phyloP scores from a whole-genome alignment of 2,329 filamentous ascomycete species.

The Elsinoe fawcettii region DNA sequence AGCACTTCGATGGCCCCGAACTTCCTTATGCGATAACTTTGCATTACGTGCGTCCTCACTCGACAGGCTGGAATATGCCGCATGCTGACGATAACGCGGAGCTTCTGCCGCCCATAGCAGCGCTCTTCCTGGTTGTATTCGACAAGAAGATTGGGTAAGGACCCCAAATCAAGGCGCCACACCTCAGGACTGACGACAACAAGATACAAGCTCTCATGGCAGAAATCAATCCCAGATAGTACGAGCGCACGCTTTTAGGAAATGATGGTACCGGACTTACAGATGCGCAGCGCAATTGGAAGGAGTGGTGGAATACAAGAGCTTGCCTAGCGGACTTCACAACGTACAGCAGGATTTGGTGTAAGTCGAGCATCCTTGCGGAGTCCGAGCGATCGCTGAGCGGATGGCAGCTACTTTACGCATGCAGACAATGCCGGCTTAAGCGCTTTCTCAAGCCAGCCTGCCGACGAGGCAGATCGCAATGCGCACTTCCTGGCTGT shows the following conservation, averaged over 20 bases:
- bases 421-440: conserved; percentile 78
- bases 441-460: conserved; percentile 82
- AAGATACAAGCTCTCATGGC: conserved; percentile 80
- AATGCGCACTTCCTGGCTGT: conserved; percentile 92
- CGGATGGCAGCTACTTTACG: conserved; percentile 69
- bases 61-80: conserved; percentile 1
- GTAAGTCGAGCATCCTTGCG: conserved; percentile 27
- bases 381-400: background rate
- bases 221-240: conserved; percentile 61
- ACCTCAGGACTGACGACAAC: background rate
- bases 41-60: background rate
- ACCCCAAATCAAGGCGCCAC: background rate
- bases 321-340: conserved; percentile 85
- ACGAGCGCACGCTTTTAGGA: conserved; percentile 29
- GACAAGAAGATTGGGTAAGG: conserved; percentile 33
- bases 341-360: conserved; percentile 77
- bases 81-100: conserved; percentile 4
- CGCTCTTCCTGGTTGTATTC: conserved; percentile 31
- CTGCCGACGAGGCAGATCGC: conserved; percentile 68
- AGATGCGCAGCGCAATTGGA: conserved; percentile 53
- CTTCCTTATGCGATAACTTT: background rate
- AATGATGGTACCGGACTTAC: background rate
- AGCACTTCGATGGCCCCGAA: background rate
- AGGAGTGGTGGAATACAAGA: conserved; percentile 91
- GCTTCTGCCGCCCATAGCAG: conserved; percentile 26